A percentile compares a stretch with the other conserved stretches of the same genome.
Conservation (phyloP, 495 filamentous ascomycete species). For the Parathielavia appendiculata region DNA sequence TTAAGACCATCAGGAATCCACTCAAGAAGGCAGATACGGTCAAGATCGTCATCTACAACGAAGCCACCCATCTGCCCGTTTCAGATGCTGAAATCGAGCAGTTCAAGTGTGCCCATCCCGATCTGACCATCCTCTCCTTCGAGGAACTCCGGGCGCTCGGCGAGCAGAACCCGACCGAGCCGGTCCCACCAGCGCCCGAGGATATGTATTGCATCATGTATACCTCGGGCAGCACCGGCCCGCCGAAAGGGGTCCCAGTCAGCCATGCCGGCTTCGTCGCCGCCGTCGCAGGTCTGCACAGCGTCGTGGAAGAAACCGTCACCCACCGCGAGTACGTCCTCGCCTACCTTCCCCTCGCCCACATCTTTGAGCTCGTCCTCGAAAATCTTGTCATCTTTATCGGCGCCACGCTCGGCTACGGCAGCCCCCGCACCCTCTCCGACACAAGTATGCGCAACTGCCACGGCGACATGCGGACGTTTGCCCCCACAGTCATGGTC, state of each 20-base stretch:
- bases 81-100: slow-evolving; percentile 37
- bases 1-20: slow-evolving; percentile 43
- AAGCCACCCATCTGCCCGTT: slow-evolving; percentile 35
- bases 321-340: slow-evolving; percentile 55
- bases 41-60: slow-evolving; percentile 45
- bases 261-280: slow-evolving; percentile 72
- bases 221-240: slow-evolving; percentile 86
- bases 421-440: slow-evolving; percentile 72
- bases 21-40: slow-evolving; percentile 41
- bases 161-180: slow-evolving; percentile 54
- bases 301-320: slow-evolving; percentile 42
- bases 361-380: slow-evolving; percentile 79
- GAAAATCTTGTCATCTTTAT: slow-evolving; percentile 71
- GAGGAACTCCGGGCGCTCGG: slow-evolving; percentile 54
- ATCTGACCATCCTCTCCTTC: slow-evolving; percentile 40
- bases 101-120: slow-evolving; percentile 39
- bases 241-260: slow-evolving; percentile 82
- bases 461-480: slow-evolving; percentile 65
- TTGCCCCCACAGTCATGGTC: slow-evolving; percentile 74
- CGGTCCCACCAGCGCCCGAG: slow-evolving; percentile 60
- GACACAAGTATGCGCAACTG: slow-evolving; percentile 52
- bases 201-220: slow-evolving; percentile 91
- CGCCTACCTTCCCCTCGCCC: slow-evolving; percentile 86
- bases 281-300: slow-evolving; percentile 46
- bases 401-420: slow-evolving; percentile 77